Conservation (phyloP, 768 basidiomycete species). For the Tylopilus felleus region DNA sequence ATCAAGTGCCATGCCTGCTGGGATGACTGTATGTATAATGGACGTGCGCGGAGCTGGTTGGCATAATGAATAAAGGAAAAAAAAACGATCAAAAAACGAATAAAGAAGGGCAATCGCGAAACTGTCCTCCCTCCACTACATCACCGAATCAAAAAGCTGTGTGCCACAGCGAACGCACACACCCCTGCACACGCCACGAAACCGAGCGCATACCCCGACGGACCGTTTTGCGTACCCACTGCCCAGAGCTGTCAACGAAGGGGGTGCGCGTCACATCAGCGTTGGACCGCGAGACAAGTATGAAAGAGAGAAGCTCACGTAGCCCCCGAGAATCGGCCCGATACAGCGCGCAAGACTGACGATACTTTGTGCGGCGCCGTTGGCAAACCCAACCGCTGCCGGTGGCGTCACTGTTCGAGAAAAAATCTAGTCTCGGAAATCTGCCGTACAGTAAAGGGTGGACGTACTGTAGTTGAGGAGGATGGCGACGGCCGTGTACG, state of each 20-base stretch:
- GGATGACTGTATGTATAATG: not conserved
- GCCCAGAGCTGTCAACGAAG: slow-evolving; percentile 60
- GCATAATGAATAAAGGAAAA: not conserved
- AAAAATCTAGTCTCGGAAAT: not conserved
- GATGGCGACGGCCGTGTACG: slow-evolving; percentile 88
- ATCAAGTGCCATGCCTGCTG: not conserved
- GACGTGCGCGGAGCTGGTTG: not conserved
- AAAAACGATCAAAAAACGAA: not conserved
- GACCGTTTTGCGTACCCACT: slow-evolving; percentile 60
- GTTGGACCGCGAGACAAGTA: not conserved
- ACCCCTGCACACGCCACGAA: slow-evolving; percentile 64
- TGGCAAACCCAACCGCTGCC: slow-evolving; percentile 82
- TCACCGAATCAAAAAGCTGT: slow-evolving; percentile 73
- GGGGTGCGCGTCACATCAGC: slow-evolving; percentile 5
- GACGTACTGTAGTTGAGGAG: slow-evolving; percentile 79
- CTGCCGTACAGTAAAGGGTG: not conserved
- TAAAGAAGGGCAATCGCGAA: not conserved
- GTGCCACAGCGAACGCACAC: slow-evolving; percentile 60
- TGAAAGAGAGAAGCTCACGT: slow-evolving; percentile 41
- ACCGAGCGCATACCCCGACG: slow-evolving; percentile 70
- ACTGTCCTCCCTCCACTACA: slow-evolving; percentile 39
- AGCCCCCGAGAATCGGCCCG: slow-evolving; percentile 83
- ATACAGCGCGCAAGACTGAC: slow-evolving; percentile 91
- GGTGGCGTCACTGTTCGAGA: slow-evolving; percentile 78
- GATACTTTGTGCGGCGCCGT: slow-evolving; percentile 93